phyloP scores from a whole-genome alignment of 208 protist species.

The Trypanosoma congolense region DNA sequence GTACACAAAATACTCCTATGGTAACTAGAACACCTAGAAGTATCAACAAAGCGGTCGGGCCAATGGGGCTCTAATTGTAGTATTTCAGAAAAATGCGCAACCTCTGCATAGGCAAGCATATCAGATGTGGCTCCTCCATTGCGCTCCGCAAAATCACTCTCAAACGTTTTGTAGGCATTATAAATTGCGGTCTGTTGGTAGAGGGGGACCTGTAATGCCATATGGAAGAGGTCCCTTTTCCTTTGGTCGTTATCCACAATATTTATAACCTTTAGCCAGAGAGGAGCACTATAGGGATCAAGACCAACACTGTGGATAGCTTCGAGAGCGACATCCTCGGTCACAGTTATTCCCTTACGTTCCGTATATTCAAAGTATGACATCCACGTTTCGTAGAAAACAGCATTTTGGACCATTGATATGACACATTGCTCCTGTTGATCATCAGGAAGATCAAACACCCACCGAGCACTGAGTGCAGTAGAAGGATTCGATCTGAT shows the following conservation, averaged over 20 bases:
- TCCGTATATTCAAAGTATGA: slow-evolving; percentile 66
- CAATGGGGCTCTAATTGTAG: slow-evolving; percentile 31
- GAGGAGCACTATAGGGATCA: slow-evolving; percentile 58
- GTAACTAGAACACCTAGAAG: slow-evolving; percentile 16
- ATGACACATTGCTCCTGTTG: slow-evolving; percentile 43
- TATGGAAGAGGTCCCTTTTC: slow-evolving; percentile 55
- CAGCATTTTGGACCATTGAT: slow-evolving; percentile 58
- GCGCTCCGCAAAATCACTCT: slow-evolving; percentile 15
- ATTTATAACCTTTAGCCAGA: slow-evolving; percentile 58
- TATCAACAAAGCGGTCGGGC: slow-evolving; percentile 63
- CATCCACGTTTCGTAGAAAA: slow-evolving; percentile 78
- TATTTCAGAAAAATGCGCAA: slow-evolving; percentile 18
- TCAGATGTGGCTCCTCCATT: slow-evolving; percentile 1
- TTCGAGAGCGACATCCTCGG: slow-evolving; percentile 50
- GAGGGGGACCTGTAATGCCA: slow-evolving; percentile 66
- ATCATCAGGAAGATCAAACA: slow-evolving; percentile 39
- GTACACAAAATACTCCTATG: slow-evolving; percentile 28
- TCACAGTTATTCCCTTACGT: slow-evolving; percentile 34
- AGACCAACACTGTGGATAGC: slow-evolving; percentile 70
- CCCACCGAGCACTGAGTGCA: slow-evolving; percentile 39
- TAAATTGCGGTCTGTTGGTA: slow-evolving; percentile 39
- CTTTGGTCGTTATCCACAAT: slow-evolving; percentile 28
- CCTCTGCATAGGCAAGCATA: slow-evolving; percentile 10
- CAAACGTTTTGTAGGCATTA: slow-evolving; percentile 40
- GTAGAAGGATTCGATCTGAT: slow-evolving; percentile 43